Base-by-base conservation (phyloP, 2,329 filamentous ascomycete species). In the Xylaria polymorpha region DNA sequence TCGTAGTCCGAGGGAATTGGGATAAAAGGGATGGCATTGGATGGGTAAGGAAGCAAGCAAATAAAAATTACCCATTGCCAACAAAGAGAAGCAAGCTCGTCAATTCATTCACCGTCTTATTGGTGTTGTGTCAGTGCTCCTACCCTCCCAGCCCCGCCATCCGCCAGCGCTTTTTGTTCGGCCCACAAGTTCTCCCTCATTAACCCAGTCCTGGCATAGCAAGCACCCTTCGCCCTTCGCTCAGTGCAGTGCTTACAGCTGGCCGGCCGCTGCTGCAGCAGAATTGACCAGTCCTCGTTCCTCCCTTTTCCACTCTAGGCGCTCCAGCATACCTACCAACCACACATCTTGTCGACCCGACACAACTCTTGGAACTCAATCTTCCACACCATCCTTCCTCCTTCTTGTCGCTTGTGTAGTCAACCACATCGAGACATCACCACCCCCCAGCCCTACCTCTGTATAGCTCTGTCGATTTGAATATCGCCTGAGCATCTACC, bases 401-500 rank as follows among this genome's bases (percentile, higher is more conserved):
- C 50, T 68, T 55, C 64, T 60, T 51, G 64, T 71, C 62, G 65
- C 70, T 59, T 65, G 67, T 63, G 64, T 57, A 72, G 56, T 70
- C 70, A 50, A 68, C 64, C 64, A 63, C 70, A 67, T 68, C 69
- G 68, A 69, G 63, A 65, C 68, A 66, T 44, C 63, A 63, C 46
- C 61, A 65, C 50, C 37, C n/a, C 50, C 51, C 59, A 62, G 55
- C 48, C n/a, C n/a, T n/a, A n/a, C n/a, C 48, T 67, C 59, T 58
- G 53, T 63, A 67, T 70, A 70, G 67, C 70, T 72, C 78, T 78
- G 74, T 75, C 79, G 77, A 77, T 79, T 76, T 71, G 74, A 76
- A 74, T 75, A 80, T 80, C 79, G 78, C 76, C 74, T 73, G 77
- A 79, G 78, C 77, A 77, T 69, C 53, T 71, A 75, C 73, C 74